These are phyloP conservation scores for Thalassiosira livingstoniorum DNA, from an alignment of 352 stramenopile genomes.

Conservation along the genomic window DNA sequence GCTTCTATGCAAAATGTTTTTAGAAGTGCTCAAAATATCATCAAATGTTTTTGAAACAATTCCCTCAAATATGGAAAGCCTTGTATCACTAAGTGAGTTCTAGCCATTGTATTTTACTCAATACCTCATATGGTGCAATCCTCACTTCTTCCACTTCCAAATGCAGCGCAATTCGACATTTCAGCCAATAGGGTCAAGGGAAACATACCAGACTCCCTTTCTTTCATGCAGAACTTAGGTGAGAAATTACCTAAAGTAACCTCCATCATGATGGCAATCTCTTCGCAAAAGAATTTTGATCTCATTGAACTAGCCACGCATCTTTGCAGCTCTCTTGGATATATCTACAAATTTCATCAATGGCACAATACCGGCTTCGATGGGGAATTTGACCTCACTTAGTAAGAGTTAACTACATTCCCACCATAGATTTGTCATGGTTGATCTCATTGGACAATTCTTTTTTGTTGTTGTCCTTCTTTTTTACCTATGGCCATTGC, in stretches of 20 bases:
- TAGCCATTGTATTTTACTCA: slow-evolving; percentile 27
- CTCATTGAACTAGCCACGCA: background rate
- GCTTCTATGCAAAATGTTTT: too few species aligned
- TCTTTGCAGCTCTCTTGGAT: slow-evolving; percentile 11
- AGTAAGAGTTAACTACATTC: background rate
- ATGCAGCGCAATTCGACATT: slow-evolving; percentile 32
- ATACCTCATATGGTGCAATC: slow-evolving; percentile 17
- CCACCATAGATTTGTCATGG: background rate
- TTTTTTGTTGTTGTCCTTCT: background rate
- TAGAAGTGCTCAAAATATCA: slow-evolving; percentile 22
- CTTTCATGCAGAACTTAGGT: slow-evolving; percentile 6
- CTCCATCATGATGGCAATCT: background rate
- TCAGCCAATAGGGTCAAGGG: slow-evolving; percentile 29
- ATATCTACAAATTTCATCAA: slow-evolving; percentile 33
- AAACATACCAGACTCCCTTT: slow-evolving; percentile 22
- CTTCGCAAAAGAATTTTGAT: background rate
- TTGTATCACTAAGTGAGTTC: slow-evolving; percentile 33
- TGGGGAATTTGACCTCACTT: slow-evolving; percentile 38
- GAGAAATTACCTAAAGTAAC: background rate
- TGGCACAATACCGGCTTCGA: slow-evolving; percentile 22
- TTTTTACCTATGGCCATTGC: background rate
- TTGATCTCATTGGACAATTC: background rate
- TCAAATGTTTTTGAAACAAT: slow-evolving; percentile 40
- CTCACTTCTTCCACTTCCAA: slow-evolving; percentile 3
- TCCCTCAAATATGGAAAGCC: slow-evolving; percentile 22